phyloP scores from a whole-genome alignment of 768 basidiomycete genomes.

The Mycena vitilis region DNA sequence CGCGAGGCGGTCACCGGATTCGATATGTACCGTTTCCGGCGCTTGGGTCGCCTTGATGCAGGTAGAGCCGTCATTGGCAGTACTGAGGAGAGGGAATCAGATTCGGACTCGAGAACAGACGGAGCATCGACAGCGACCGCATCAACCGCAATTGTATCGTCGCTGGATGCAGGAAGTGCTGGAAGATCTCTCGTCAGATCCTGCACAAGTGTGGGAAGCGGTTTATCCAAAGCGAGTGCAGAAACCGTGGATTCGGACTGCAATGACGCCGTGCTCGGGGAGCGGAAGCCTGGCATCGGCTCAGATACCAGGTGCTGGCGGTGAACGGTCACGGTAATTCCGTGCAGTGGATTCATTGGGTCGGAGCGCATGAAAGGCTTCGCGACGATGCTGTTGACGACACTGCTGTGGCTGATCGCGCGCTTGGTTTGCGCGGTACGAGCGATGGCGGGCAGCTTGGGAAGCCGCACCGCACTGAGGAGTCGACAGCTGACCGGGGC shows the following conservation, averaged over 20 bases:
- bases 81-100: not conserved
- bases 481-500: conserved; percentile 15
- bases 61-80: not conserved
- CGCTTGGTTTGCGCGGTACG: conserved; percentile 15
- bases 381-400: not conserved
- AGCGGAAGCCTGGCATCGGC: not conserved
- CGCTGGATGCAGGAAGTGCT: not conserved
- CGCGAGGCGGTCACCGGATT: not conserved
- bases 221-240: conserved; percentile 9
- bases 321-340: conserved; percentile 25
- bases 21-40: conserved; percentile 15
- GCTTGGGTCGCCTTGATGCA: conserved; percentile 3
- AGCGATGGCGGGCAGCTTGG: conserved; percentile 17
- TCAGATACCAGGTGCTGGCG: conserved; percentile 17
- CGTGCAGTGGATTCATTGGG: conserved; percentile 5
- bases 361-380: conserved; percentile 24
- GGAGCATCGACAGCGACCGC: not conserved
- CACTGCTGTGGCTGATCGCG: not conserved
- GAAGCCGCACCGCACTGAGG: conserved; percentile 16
- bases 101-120: not conserved
- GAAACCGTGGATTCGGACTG: not conserved
- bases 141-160: not conserved
- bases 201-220: conserved; percentile 13
- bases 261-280: conserved; percentile 12
- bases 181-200: conserved; percentile 6